These are phyloP conservation scores for Xylariaceae sp. DNA, from an alignment of 2,329 filamentous ascomycete genomes.

Conservation along the genomic window DNA sequence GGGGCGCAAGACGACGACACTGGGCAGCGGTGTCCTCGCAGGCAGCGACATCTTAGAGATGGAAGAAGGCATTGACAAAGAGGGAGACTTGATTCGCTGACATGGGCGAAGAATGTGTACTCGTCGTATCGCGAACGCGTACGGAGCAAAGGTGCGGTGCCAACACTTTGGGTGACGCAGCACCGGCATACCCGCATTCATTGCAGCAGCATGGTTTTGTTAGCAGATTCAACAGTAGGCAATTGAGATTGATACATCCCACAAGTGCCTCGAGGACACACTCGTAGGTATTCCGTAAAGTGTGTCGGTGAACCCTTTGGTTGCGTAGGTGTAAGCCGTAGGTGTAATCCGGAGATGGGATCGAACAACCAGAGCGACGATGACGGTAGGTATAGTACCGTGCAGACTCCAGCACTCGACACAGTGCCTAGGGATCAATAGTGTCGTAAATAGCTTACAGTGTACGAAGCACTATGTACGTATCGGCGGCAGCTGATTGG, in stretches of 20 bases:
- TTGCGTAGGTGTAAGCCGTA: neutral
- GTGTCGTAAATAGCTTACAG: constrained; percentile 20
- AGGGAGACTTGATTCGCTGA: constrained; percentile 66
- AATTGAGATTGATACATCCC: neutral
- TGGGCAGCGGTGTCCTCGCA: constrained; percentile 60
- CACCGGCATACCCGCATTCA: constrained; percentile 48
- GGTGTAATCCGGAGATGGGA: too few relatives aligned
- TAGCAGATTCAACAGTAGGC: constrained; percentile 11
- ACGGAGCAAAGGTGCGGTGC: too few relatives aligned
- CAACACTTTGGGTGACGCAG: too few relatives aligned
- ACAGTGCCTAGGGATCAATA: constrained; percentile 32
- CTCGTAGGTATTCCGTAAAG: neutral
- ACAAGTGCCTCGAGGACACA: neutral
- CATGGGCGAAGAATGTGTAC: neutral
- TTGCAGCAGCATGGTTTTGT: constrained; percentile 28
- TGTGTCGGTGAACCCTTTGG: neutral
- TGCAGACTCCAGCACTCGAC: neutral
- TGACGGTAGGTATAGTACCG: neutral
- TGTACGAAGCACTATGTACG: neutral
- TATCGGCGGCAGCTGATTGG: neutral
- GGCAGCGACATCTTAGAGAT: constrained; percentile 82
- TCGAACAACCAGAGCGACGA: too few relatives aligned
- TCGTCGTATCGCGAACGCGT: too few relatives aligned
- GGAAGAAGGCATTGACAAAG: constrained; percentile 72
- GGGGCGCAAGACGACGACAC: constrained; percentile 47